phyloP scores from a whole-genome alignment of 495 filamentous ascomycete genomes.

The Daldinia caldariorum region DNA sequence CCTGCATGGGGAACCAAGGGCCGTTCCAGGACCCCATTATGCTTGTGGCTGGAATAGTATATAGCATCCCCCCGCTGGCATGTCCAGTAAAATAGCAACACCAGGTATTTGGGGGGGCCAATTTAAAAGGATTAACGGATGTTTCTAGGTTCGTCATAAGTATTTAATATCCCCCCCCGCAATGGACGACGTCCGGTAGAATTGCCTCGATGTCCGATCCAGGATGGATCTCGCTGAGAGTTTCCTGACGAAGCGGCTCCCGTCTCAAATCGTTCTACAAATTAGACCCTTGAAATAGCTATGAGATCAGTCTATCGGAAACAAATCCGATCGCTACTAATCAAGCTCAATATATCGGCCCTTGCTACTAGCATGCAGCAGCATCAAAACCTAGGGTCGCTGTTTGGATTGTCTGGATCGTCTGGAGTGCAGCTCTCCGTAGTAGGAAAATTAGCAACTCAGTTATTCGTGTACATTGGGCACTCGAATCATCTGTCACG shows the following conservation, averaged over 20 bases:
- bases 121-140: slow-evolving; percentile 37
- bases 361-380: slow-evolving; percentile 31
- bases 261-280: slow-evolving; percentile 27
- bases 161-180: slow-evolving; percentile 35
- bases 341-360: slow-evolving; percentile 14
- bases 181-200: slow-evolving; percentile 37
- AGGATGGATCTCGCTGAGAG: slow-evolving; percentile 37
- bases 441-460: slow-evolving; percentile 28
- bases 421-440: slow-evolving; percentile 32
- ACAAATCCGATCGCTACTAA: slow-evolving; percentile 22
- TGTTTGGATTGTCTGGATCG: slow-evolving; percentile 13
- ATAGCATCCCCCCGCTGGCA: slow-evolving; percentile 13
- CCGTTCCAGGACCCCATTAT: slow-evolving; percentile 34
- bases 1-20: slow-evolving; percentile 29
- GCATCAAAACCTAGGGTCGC: slow-evolving; percentile 27
- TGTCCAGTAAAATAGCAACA: slow-evolving; percentile 32
- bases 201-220: slow-evolving; percentile 38
- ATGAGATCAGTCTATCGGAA: slow-evolving; percentile 27
- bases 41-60: slow-evolving; percentile 19
- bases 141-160: slow-evolving; percentile 35
- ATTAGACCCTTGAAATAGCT: slow-evolving; percentile 13
- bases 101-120: slow-evolving; percentile 34
- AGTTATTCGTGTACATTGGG: slow-evolving; percentile 38
- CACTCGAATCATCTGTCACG: slow-evolving; percentile 40
- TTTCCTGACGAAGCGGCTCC: slow-evolving; percentile 35